phyloP scores from a whole-genome alignment of 805 yeast species.

The Hanseniaspora nectarophila region DNA sequence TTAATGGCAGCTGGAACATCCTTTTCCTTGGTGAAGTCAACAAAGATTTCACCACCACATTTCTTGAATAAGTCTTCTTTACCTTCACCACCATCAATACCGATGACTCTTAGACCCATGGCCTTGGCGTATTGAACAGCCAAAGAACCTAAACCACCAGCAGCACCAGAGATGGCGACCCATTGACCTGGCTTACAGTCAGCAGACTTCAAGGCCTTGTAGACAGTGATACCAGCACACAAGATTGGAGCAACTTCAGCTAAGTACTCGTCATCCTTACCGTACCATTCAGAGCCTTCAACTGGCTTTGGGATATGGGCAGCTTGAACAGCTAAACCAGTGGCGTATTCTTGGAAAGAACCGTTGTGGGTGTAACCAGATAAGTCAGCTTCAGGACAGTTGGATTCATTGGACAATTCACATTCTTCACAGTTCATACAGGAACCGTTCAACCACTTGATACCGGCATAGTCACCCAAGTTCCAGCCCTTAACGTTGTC shows the following conservation, averaged over 20 bases:
- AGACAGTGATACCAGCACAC: conserved; percentile 59
- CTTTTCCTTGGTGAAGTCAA: conserved; percentile 43
- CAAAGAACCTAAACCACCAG: conserved; percentile 68
- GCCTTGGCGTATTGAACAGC: conserved; percentile 68
- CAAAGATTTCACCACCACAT: conserved; percentile 53
- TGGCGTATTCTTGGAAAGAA: conserved; percentile 55
- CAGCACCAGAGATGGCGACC: conserved; percentile 69
- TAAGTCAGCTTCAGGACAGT: conserved; percentile 58
- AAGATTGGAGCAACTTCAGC: conserved; percentile 50
- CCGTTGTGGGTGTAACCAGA: conserved; percentile 67
- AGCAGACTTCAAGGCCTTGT: conserved; percentile 56
- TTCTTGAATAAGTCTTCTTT: conserved; percentile 42
- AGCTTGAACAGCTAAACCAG: conserved; percentile 54
- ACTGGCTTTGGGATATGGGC: conserved; percentile 38
- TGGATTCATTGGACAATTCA: conserved; percentile 46
- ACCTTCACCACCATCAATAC: conserved; percentile 64
- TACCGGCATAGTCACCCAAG: conserved; percentile 55
- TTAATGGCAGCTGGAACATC: conserved; percentile 38
- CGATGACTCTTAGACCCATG: conserved; percentile 60
- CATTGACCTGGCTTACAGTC: conserved; percentile 51
- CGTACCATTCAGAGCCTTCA: conserved; percentile 13
- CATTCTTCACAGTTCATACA: conserved; percentile 56
- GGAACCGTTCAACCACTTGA: conserved; percentile 59
- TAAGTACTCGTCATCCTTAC: conserved; percentile 35
- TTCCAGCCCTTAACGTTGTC: conserved; percentile 47